These are phyloP conservation scores for Brettanomyces bruxellensis DNA, from an alignment of 805 yeast species.

Conservation along the genomic window DNA sequence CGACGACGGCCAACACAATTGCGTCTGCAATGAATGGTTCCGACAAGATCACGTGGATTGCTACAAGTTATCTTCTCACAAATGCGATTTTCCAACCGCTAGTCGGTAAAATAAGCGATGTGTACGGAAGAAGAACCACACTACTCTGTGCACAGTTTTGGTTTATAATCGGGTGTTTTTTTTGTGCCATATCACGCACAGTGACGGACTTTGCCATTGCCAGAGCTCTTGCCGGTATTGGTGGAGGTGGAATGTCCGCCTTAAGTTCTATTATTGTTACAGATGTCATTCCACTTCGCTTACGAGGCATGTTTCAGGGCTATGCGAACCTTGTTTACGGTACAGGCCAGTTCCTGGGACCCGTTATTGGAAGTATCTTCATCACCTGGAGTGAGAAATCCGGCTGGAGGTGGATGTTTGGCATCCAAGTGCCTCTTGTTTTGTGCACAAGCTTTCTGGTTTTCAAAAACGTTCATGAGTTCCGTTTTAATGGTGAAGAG, in stretches of 20 bases:
- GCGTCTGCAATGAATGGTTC: constrained; percentile 51
- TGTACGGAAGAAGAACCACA: constrained; percentile 44
- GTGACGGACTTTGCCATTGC: constrained; percentile 38
- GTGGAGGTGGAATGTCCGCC: constrained; percentile 48
- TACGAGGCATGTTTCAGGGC: constrained; percentile 48
- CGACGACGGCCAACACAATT: constrained; percentile 48
- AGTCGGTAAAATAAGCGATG: constrained; percentile 62
- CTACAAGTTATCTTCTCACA: constrained; percentile 60
- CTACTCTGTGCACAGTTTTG: constrained; percentile 34
- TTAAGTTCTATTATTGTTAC: constrained; percentile 43
- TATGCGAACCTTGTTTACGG: constrained; percentile 32
- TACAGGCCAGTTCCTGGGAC: constrained; percentile 33
- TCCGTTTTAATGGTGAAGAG: constrained; percentile 15
- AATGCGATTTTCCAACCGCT: constrained; percentile 69
- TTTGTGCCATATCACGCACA: constrained; percentile 31
- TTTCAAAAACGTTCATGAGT: constrained; percentile 25
- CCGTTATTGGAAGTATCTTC: constrained; percentile 34
- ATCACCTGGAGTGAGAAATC: constrained; percentile 22
- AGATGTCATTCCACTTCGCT: constrained; percentile 44
- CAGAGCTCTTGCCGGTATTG: constrained; percentile 50
- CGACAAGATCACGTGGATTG: constrained; percentile 55
- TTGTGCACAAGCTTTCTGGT: constrained; percentile 20
- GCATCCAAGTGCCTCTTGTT: constrained; percentile 31
- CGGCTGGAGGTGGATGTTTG: constrained; percentile 40
- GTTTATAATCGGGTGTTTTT: constrained; percentile 35